Conservation (phyloP, 2,329 filamentous ascomycete genomes). For the Neopestalotiopsis sp. region DNA sequence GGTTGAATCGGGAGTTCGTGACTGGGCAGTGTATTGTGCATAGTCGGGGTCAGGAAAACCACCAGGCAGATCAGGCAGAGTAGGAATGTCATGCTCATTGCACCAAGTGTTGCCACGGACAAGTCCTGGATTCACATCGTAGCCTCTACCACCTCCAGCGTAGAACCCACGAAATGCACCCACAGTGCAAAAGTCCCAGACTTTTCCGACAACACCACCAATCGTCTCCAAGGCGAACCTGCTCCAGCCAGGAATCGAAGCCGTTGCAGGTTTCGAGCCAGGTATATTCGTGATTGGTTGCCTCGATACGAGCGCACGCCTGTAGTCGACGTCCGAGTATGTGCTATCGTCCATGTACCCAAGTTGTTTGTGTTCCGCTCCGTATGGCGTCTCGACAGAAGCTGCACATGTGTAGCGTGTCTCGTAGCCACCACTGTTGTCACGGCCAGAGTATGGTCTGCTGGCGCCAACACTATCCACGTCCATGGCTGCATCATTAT, state of each 20-base stretch:
- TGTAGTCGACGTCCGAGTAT: slow-evolving; percentile 63
- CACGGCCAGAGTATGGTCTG: slow-evolving; percentile 24
- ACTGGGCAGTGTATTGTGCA: slow-evolving; percentile 38
- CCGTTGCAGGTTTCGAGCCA: slow-evolving; percentile 34
- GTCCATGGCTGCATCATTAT: slow-evolving; percentile 38
- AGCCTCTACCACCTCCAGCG: slow-evolving; percentile 80
- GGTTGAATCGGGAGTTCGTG: slow-evolving; percentile 44
- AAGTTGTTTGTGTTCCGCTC: slow-evolving; percentile 33
- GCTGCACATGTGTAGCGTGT: slow-evolving; percentile 57
- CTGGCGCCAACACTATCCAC: slow-evolving; percentile 35
- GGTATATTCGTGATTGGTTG: slow-evolving; percentile 39
- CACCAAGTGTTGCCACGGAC: slow-evolving; percentile 28
- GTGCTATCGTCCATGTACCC: slow-evolving; percentile 56
- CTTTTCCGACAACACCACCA: slow-evolving; percentile 73
- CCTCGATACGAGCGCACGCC: slow-evolving; percentile 57
- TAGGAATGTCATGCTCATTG: slow-evolving; percentile 37
- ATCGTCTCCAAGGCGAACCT: slow-evolving; percentile 66
- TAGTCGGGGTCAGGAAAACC: slow-evolving; percentile 41
- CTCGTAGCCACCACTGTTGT: slow-evolving; percentile 28
- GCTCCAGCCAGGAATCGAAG: slow-evolving; percentile 53
- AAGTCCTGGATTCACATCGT: slow-evolving; percentile 54
- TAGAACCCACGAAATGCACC: slow-evolving; percentile 84
- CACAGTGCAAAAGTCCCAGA: slow-evolving; percentile 83
- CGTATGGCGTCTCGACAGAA: slow-evolving; percentile 56
- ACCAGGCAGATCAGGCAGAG: slow-evolving; percentile 32